Conservation (phyloP, 2,329 filamentous ascomycete species). For the Apiospora phragmitis region DNA sequence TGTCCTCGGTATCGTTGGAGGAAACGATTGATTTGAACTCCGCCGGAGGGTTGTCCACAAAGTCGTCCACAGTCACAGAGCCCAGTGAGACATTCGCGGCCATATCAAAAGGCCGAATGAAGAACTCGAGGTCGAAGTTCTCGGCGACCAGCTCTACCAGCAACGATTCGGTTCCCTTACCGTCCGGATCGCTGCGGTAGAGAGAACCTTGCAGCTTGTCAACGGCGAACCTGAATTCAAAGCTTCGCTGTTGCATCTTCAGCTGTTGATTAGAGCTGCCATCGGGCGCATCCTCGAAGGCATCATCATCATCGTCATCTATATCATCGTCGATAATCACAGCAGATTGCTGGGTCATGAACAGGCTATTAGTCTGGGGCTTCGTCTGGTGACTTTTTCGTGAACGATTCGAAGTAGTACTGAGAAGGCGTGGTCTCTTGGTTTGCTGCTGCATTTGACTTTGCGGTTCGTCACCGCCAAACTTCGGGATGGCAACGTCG, state of each 20-base stretch:
- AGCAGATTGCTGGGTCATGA: constrained; percentile 70
- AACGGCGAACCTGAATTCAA: constrained; percentile 96
- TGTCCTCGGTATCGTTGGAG: constrained; percentile 72
- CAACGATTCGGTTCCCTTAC: constrained; percentile 73
- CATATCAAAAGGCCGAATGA: constrained; percentile 88
- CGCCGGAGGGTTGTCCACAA: constrained; percentile 82
- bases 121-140: constrained; percentile 83
- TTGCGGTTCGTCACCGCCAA: constrained; percentile 53
- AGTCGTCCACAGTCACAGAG: constrained; percentile 87
- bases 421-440: constrained; percentile 47
- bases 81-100: constrained; percentile 86
- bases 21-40: constrained; percentile 99
- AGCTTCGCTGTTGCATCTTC: constrained; percentile 83
- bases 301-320: constrained; percentile 62
- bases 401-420: constrained; percentile 46
- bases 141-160: constrained; percentile 91
- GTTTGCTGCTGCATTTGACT: constrained; percentile 30
- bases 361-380: constrained; percentile 63
- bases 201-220: constrained; percentile 92
- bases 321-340: constrained; percentile 78
- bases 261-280: constrained; percentile 56
- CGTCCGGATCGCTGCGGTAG: constrained; percentile 81
- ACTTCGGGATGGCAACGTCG: constrained; percentile 89
- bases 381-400: constrained; percentile 52
- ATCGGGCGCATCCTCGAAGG: constrained; percentile 67